Conservation (phyloP, 768 basidiomycete genomes). For the Termitomyces sp. region DNA sequence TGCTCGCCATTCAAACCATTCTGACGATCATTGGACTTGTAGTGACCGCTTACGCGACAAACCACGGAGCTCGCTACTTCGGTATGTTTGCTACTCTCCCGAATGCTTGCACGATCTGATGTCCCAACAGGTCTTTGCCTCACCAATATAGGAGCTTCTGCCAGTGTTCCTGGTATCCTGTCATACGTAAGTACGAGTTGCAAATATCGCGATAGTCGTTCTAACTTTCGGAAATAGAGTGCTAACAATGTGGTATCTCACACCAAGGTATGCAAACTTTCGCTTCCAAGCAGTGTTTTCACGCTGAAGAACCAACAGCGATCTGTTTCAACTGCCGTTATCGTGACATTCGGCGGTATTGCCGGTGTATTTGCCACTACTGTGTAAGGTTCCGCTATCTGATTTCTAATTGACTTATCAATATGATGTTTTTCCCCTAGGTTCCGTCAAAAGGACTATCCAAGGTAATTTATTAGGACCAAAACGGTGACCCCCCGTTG, state of each 20-base stretch:
- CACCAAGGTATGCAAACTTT: conserved; percentile 20
- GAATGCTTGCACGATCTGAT: neutral
- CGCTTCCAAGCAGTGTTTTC: neutral
- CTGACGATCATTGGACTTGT: conserved; percentile 29
- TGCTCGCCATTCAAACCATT: conserved; percentile 26
- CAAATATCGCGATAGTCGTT: neutral
- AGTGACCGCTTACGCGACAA: conserved; percentile 23
- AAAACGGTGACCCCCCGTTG: neutral
- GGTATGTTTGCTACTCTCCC: conserved; percentile 9
- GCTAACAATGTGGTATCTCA: conserved; percentile 22
- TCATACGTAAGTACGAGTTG: conserved; percentile 27
- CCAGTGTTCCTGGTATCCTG: conserved; percentile 30
- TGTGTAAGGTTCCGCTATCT: conserved; percentile 16
- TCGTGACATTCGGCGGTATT: conserved; percentile 30
- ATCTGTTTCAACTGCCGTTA: conserved; percentile 31
- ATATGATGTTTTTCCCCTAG: neutral
- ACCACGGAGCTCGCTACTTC: conserved; percentile 26
- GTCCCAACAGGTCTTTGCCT: conserved; percentile 22
- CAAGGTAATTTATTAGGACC: conserved; percentile 13
- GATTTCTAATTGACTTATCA: neutral
- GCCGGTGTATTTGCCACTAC: conserved; percentile 34
- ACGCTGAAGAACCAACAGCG: conserved; percentile 14
- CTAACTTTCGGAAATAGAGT: neutral
- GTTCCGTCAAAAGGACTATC: conserved; percentile 28
- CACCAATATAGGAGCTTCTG: conserved; percentile 27